Percentiles rank a stretch among this genome's conserved stretches.
Conservation (phyloP, 129 eudicot genomes). For the Arctium lappa region DNA sequence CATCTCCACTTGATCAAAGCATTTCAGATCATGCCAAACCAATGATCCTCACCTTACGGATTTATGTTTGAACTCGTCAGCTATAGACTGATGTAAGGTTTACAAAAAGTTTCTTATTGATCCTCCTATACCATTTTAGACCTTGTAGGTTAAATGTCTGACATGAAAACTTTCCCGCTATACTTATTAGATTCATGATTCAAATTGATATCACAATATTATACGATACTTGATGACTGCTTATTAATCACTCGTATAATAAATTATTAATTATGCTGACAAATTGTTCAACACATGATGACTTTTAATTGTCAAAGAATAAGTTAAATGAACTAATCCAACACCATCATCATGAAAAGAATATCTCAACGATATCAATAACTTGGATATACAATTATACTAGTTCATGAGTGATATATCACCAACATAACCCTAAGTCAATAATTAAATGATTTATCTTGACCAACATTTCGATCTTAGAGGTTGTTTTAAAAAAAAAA, state of each 20-base stretch:
- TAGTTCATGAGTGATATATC: slow-evolving; percentile 18
- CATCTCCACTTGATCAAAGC: not conserved
- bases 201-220: not conserved
- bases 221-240: not conserved
- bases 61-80: not conserved
- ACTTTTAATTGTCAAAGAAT: slow-evolving; percentile 15
- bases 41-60: not conserved
- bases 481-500: no score
- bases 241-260: not conserved
- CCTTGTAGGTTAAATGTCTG: not conserved
- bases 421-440: slow-evolving; percentile 9
- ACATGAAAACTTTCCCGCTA: not conserved
- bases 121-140: not conserved
- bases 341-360: slow-evolving; percentile 3
- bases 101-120: not conserved
- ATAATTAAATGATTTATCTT: not conserved
- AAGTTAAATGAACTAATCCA: not conserved
- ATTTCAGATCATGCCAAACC: not conserved
- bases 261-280: slow-evolving; percentile 4
- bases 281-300: not conserved
- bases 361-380: slow-evolving; percentile 17
- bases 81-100: not conserved
- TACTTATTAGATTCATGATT: not conserved
- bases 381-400: not conserved
- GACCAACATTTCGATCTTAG: not conserved